Evolutionary conservation across 345 rosid species (phyloP), one percentile per base, ranked within the genome.

Genomic region (Pistacia vera): DNA sequence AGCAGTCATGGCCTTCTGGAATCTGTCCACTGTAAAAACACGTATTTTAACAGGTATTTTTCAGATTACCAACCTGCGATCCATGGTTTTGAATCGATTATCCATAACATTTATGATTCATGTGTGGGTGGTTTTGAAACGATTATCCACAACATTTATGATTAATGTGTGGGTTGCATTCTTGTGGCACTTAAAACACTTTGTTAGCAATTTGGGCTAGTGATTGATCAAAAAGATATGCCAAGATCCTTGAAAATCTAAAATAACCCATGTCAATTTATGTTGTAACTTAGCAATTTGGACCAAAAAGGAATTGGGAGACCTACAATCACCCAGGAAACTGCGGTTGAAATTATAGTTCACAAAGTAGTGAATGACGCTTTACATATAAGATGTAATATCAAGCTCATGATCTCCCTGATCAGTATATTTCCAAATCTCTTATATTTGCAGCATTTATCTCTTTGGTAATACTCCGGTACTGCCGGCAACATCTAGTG

Each of bases 1-100:
- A 28, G 90, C 90, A 11, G 78, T 79, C 73, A 89, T 91, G 69
- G 95, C 91, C 36, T 96, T 93, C 75, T 96, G 99, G 99, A 92
- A 92, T 78, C 79, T 96, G n/a, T 87, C 98, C n/a, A 77, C 89
- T 35, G 64, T 90, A 73, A 96, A 85, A 85, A 90, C 94, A 63
- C 94, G 99, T n/a, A 82, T 92, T 67, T 86, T 96, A 55, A 72
- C 95, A 44, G 92, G 98, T 92, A 81, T 71, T 48, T 44, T 48
- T 11, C 35, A 11, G 64, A 57, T 28, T 12, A 14, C 20, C 8
- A 49, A 20, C 17, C 41, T 16, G 11, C 5, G 6, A 25, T 25
- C 46, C 33, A 16, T 12, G 12, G 8, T 49, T 46, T 59, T 58
- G 18, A 25, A 25, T 25, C 25, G 25, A 41, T 18, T 25, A 22